Evolutionary conservation across 78 protist genomes (phyloP), one percentile per base, ranked within the genome.

Genomic region (Cavenderia fasciculata): DNA sequence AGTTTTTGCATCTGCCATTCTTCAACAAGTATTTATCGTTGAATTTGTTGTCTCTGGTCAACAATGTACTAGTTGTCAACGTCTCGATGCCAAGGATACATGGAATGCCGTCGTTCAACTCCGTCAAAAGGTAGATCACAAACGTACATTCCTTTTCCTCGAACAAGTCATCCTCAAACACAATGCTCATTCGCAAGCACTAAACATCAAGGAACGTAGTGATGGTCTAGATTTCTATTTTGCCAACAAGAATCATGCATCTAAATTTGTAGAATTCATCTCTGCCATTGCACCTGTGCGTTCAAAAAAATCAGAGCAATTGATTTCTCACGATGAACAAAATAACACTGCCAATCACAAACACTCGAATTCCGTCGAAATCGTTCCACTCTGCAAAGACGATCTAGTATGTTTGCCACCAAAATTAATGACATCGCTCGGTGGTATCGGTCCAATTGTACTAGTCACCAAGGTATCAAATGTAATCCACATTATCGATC

Each of bases 151-250:
- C 79, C 87, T 87, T 59, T 96, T 59, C 65, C 85, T 99, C 25
- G 99, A 99, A 86, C 99, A 98, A 93, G 68, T 98, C 43, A 98
- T 99, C 69, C 63, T 99, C 51, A 97, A 97, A 96, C 97, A 98
- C 94, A 44, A 87, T 34, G 95, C 95, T 36, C 99, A 98, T 79
- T 16, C 34, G 11, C 74, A 94, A 40, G 57, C 90, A 36, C 41
- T 77, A 33, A 85, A 79, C 73, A 96, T 98, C 78, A 34, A 66
- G 19, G 97, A 94, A 70, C 36, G 31, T 31, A 90, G 96, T 14
- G 98, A 97, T 65, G 99, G 99, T 31, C 40, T 99, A 54, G 99
- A 98, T 87, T 98, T 98, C 77, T 99, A 59, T 97, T 98, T 95
- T 85, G 0, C 66, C 59, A 31, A 82, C 73, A 36, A 59, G 54